A percentile compares a stretch with the other conserved stretches of the same genome.
Conservation (phyloP, 768 basidiomycete species). For the Tremella yokohamensis region DNA sequence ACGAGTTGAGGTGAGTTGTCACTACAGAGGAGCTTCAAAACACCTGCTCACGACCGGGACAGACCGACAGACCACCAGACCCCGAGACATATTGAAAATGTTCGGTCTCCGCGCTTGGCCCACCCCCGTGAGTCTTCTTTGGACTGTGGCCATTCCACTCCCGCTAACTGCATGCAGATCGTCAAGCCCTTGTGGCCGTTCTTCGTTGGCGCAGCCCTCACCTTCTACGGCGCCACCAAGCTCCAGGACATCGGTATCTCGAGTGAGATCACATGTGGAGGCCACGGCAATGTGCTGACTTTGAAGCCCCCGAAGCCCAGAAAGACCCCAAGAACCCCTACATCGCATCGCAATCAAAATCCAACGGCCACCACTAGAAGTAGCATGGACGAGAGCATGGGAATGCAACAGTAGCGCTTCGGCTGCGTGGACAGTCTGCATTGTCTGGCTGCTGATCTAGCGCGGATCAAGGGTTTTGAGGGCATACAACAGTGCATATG, state of each 20-base stretch:
- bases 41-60: too few species aligned
- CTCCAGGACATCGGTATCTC: conserved; percentile 41
- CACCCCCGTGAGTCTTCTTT: conserved; percentile 42
- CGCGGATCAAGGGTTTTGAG: too few species aligned
- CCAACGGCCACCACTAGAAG: conserved; percentile 3
- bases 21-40: too few species aligned
- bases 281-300: conserved; percentile 7
- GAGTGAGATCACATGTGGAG: conserved; percentile 28
- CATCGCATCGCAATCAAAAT: conserved; percentile 22
- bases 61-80: too few species aligned
- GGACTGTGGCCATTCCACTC: background rate
- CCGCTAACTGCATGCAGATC: conserved; percentile 37
- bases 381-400: too few species aligned
- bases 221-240: conserved; percentile 41
- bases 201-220: conserved; percentile 39
- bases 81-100: conserved; percentile 23
- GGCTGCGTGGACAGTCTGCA: too few species aligned
- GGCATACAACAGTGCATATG: background rate
- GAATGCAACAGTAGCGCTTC: too few species aligned
- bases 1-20: too few species aligned
- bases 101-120: conserved; percentile 52
- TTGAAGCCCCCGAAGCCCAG: conserved; percentile 36
- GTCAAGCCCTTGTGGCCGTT: conserved; percentile 49
- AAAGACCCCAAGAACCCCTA: conserved; percentile 50
- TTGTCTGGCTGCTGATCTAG: too few species aligned